Percentiles rank a stretch among this genome's conserved stretches.
phyloP scores from a whole-genome alignment of 192 early-diverging fungal species.

The Coemansia sp. region DNA sequence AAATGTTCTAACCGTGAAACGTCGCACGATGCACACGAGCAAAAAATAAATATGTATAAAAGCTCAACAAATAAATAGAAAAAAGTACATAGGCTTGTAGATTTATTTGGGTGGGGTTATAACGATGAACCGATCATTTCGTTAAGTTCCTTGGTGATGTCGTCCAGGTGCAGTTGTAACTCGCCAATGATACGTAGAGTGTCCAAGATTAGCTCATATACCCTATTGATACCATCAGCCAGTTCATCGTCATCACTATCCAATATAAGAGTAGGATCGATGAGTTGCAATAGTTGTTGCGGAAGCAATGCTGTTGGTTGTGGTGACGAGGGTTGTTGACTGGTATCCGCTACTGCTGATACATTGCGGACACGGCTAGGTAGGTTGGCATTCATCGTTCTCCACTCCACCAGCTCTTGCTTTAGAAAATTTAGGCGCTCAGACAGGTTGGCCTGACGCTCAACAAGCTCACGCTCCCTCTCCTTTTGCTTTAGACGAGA shows the following conservation, averaged over 20 bases:
- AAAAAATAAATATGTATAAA: neutral
- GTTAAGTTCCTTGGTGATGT: constrained; percentile 41
- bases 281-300: constrained; percentile 12
- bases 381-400: constrained; percentile 29
- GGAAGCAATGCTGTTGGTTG: neutral
- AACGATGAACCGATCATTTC: constrained; percentile 21
- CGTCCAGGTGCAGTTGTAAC: constrained; percentile 47
- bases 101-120: neutral
- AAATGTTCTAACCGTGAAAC: neutral
- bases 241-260: constrained; percentile 16
- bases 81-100: constrained; percentile 1
- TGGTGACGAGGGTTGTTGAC: neutral
- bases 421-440: constrained; percentile 22
- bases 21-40: constrained; percentile 1
- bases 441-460: constrained; percentile 29
- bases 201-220: constrained; percentile 36
- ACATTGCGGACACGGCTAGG: neutral
- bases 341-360: neutral
- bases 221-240: constrained; percentile 41
- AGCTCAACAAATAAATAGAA: neutral
- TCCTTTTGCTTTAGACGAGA: constrained; percentile 47
- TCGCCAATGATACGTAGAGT: constrained; percentile 36
- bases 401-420: constrained; percentile 45
- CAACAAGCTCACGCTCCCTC: constrained; percentile 37
- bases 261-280: constrained; percentile 21